Conservation (phyloP, 345 rosid species). For the Cardamine resedifolia region DNA sequence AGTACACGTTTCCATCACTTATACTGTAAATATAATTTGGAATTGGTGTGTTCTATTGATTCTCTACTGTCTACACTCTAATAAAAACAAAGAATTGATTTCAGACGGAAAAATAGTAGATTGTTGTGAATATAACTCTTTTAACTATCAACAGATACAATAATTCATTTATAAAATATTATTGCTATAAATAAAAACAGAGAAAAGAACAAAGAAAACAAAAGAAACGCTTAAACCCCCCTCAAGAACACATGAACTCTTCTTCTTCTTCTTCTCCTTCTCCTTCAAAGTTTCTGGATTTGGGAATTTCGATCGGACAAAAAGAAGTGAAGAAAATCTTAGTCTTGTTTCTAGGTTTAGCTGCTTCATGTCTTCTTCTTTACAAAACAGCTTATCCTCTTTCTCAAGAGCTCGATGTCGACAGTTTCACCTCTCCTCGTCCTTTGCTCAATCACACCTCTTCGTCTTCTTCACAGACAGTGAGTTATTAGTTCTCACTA, state of each 20-base stretch:
- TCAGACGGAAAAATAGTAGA: background rate
- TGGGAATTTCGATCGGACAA: slow-evolving; percentile 9
- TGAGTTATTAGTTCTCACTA: background rate
- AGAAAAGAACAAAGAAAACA: background rate
- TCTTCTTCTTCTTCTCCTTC: slow-evolving; percentile 23
- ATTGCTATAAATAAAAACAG: background rate
- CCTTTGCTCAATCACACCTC: slow-evolving; percentile 17
- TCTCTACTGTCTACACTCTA: background rate
- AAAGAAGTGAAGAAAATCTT: slow-evolving; percentile 24
- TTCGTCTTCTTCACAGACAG: slow-evolving; percentile 10
- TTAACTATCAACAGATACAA: background rate
- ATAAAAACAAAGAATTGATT: background rate
- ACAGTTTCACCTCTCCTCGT: slow-evolving; percentile 19
- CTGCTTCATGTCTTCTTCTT: slow-evolving; percentile 31
- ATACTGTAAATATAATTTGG: background rate
- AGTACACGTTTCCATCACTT: background rate
- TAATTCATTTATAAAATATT: background rate
- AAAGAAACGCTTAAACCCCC: slow-evolving; percentile 8
- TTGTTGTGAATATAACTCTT: background rate
- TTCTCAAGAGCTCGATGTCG: slow-evolving; percentile 11
- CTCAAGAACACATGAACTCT: slow-evolving; percentile 25
- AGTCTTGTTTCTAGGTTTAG: slow-evolving; percentile 23
- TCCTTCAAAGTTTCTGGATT: slow-evolving; percentile 4
- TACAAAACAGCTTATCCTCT: slow-evolving; percentile 30
- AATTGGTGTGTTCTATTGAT: too few species aligned